Base-by-base conservation (phyloP, 805 yeast genomes). In the Myxozyma vanderwaltii region DNA sequence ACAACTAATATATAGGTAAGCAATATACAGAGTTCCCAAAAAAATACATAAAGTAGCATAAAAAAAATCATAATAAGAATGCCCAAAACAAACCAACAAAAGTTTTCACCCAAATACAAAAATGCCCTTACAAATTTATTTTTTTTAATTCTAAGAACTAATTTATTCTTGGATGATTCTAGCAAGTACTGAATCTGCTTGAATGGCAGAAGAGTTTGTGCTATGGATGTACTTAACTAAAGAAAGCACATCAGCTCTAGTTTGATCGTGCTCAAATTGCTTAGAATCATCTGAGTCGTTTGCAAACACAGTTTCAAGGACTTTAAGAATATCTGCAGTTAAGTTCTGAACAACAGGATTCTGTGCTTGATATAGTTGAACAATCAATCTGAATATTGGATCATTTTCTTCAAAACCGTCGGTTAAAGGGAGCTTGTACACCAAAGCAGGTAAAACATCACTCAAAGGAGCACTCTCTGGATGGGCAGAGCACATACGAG, bases 391-490 rank as follows among this genome's bases (percentile, higher is more conserved):
- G 75, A 90, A 88, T 64, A 94, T 86, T 54, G 98, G 97, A 31
- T 85, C 82, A 76, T 94, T 90, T 76, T 94, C 99, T 77, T 92
- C 98, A 64, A 81, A 86, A 1, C 91, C 97, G 54, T 91, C 84
- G 71, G 85, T 82, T 71, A 94, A 81, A 52, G 99, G 99, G 70
- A 94, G 81, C 69, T 88, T 92, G 51, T 80, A 76, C 63, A 91
- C 77, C 69, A 94, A 79, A 24, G 80, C 82, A 51, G 96, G 95
- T 23, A 88, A 77, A 44, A 92, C 82, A 56, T 84, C 91, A 60
- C 81, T 84, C 66, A 90, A 75, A 61, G 97, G 97, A 67, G 91
- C 84, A 38, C 86, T 81, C 39, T 75, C 76, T 68, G 83, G 84
- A 72, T 88, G 82, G 71, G 86, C 86, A 73, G 89, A 77, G 13